Base-by-base conservation (phyloP, 768 basidiomycete genomes). In the Lentinula detonsa region DNA sequence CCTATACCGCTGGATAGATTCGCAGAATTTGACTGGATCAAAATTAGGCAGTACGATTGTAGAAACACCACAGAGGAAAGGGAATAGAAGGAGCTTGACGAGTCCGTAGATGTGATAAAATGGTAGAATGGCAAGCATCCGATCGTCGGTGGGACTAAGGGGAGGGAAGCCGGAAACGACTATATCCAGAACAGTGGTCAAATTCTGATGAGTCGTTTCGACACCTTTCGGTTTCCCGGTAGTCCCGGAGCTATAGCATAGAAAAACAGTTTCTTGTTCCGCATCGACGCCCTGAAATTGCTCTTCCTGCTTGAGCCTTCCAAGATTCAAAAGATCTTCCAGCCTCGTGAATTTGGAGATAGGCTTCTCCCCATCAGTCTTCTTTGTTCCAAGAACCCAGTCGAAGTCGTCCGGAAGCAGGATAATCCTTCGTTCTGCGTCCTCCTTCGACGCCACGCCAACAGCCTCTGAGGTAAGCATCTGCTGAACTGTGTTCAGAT, bases 141-240 rank as follows among this genome's bases (percentile, higher is more conserved):
- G 73, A 61, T 90, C 89, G 10, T 70, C 65, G 1, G 70, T 76
- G 0, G 74, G 67, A 2, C 66, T 68, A 10, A 81, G 60, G 2
- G 59, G 40, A 2, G 81, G 79, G 68, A 85, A 85, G 1, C 73
- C 72, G 4, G 75, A 66, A 34, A 64, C 70, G 40, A 85, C 70
- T 18, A 85, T 85, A 52, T 80, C 76, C 4, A 87, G 65, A 54
- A 88, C 77, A 9, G 85, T 76, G 0, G 81, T 84, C 51, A 93
- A 70, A 65, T 93, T 93, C 61, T 81, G 76, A 68, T 88, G 87
- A 0, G 85, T 87, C 0, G 86, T 87, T 83, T 85, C 63, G 10
- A 60, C 5, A 40, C 34, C 91, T 72, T 93, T 94, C 2, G 91
- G 86, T 63, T 85, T 85, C 1, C 91, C 89, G 0, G 88, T 91